Base-by-base conservation (phyloP, 371 early-diverging fungal species). In the Mucor irregularis region DNA sequence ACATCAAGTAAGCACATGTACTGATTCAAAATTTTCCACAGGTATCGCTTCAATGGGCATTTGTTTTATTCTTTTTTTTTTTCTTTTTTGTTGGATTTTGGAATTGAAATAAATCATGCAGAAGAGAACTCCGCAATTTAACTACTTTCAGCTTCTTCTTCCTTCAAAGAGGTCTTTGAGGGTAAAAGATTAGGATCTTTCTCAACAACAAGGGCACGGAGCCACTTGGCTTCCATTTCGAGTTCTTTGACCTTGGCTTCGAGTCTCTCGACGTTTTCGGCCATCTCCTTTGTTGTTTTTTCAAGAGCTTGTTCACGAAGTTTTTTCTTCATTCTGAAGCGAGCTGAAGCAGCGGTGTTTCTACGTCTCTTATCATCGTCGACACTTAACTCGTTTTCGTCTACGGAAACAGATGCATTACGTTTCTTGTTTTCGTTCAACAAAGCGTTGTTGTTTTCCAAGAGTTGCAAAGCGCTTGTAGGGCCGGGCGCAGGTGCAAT, bases 271-370 rank as follows among this genome's bases (percentile, higher is more conserved):
- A 84, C 84, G 66, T 83, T 87, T 5, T 64, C 81, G 1, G 85
- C 79, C 90, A 94, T 85, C 53, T 89, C 90, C 61, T 85, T 79
- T 4, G 93, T 91, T 0, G 83, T 87, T 46, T 74, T 69, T 69
- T 93, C 90, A 5, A 95, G 68, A 13, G 80, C 86, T 78, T 90
- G 87, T 69, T 95, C 95, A 35, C 88, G 81, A 37, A 79, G 52
- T 59, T 92, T 91, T 69, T 95, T 96, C 78, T 92, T 92, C 40
- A 89, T 80, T 3, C 97, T 86, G 80, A 96, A 96, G 30, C 97
- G 78, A 6, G 95, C 95, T 0, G 93, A 93, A 0, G 97, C 97
- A 8, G 89, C 92, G 2, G 95, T 96, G 77, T 96, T 96, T 33
- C 95, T 80, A 19, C 87, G 77, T 30, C 96, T 82, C 67, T 94